Evolutionary conservation across 2,329 filamentous ascomycete genomes (phyloP), one percentile per base, ranked within the genome.

Genomic region (Arthrobotrys sphaeroides): DNA sequence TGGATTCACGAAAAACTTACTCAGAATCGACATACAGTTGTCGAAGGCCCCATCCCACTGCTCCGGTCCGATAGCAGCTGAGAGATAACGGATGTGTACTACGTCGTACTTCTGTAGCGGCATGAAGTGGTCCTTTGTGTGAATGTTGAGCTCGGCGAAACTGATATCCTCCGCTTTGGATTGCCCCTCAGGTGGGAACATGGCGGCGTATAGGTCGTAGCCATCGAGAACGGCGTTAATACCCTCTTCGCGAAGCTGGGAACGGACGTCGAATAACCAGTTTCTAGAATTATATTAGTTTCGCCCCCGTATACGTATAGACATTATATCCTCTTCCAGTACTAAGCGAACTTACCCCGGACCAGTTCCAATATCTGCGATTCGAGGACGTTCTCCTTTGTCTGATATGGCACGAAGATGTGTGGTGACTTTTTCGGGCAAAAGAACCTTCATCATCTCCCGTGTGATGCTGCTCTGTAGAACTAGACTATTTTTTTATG

Each of bases 1-100:
- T 33, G 31, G 7, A 33, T 33, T 33, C 2, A 33, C 12, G 1
- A n/a, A 33, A 42, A 7, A 22, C 55, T 10, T 69, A 69, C 65
- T 69, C 18, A 69, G 13, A 10, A 61, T 33, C 7, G 55, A 69
- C 5, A 69, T 12, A 22, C 55, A 69, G n/a, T 61, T 69, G 13
- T 51, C 43, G 24, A 69, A 49, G 5, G 65, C 65, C 3, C 20
- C 43, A 31, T 69, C 65, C 65, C 65, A 69, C n/a, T 69, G 53
- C 7, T 69, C 65, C 13, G 65, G 65, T 20, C 65, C 65, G 51
- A 69, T 60, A 12, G 49, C 65, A 10, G 55, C 65, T 1, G 65
- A 69, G 3, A 69, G 43, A 31, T 69, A 69, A 5, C 65, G 65
- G 31, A 69, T 60, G n/a, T 69, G 65, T 5, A 69, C 9, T 31